Base-by-base conservation (phyloP, 768 basidiomycete genomes). In the Mrakia frigida region DNA sequence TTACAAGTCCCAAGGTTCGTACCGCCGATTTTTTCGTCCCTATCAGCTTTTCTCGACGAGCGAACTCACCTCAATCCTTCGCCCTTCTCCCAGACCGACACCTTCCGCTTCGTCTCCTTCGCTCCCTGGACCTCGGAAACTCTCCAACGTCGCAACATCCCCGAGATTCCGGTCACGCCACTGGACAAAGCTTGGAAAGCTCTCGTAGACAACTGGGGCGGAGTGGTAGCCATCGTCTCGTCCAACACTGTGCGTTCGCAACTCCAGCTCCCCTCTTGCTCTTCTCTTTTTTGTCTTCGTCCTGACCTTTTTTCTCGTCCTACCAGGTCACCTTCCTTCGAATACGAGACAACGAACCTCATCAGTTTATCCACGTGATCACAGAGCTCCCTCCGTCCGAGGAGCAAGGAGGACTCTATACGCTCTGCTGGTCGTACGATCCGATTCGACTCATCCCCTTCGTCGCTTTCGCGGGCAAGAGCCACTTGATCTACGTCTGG, bases 341-440 rank as follows among this genome's bases (percentile, higher is more conserved):
- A 11, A 33, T 77, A 18, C 35, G 28, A 23, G 46, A 72, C 0
- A 43, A 68, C 11, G 39, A 39, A 25, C 72, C 71, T 3, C 56
- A 68, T 52, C 50, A 73, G 67, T 25, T 70, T 41, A 50, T 73
- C 18, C 53, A 74, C 63, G 61, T 41, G 67, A 56, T 77, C 25
- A 13, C 23, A 23, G 76, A 76, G 43, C 70, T 35, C 4, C 31
- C 69, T 18, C 28, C 43, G 13, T 10, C 31, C 5, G 5, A n/a
- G 14, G 56, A 79, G 52, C 78, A 80, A 25, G 72, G 81, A 23
- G 75, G 76, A 1, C 75, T 81, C 10, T 80, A 75, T 71, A 28
- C 72, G 50, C 35, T 81, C 16, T 79, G 81, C 14, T 82, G 81
- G 81, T 78, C 80, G 9, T 80, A 76, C 73, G 77, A 82, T 60